Percentiles rank a stretch among this genome's conserved stretches.
These are phyloP conservation scores for Serendipita vermifera DNA, from an alignment of 768 basidiomycete species.

Conservation along the genomic window DNA sequence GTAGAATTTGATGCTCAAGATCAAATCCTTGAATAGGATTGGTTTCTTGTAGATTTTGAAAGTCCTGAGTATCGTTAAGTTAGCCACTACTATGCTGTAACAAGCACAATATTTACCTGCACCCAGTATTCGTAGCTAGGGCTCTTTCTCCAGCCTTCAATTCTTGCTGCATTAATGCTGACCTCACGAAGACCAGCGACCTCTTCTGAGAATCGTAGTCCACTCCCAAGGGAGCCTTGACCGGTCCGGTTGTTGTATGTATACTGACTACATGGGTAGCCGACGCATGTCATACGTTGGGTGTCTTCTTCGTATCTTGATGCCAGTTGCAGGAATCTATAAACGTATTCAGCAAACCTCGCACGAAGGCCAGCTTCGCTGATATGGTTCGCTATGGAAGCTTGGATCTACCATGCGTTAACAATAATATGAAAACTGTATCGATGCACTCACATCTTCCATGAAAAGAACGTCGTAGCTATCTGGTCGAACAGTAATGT, in stretches of 20 bases:
- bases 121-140: constrained; percentile 63
- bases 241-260: constrained; percentile 26
- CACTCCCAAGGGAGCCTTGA: constrained; percentile 56
- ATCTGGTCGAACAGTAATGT: constrained; percentile 28
- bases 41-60: constrained; percentile 38
- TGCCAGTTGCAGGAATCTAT: constrained; percentile 77
- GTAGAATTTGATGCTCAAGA: constrained; percentile 69
- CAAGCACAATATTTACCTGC: constrained; percentile 34
- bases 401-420: constrained; percentile 46
- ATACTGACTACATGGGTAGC: constrained; percentile 49
- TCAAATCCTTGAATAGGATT: constrained; percentile 71
- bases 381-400: constrained; percentile 83
- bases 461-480: constrained; percentile 61
- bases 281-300: constrained; percentile 58
- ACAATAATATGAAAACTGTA: not conserved
- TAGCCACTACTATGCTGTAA: constrained; percentile 13
- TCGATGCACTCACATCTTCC: constrained; percentile 61
- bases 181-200: constrained; percentile 52
- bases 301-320: constrained; percentile 84
- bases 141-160: constrained; percentile 88
- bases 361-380: constrained; percentile 80
- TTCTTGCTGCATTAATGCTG: constrained; percentile 59
- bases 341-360: constrained; percentile 80
- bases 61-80: constrained; percentile 40
- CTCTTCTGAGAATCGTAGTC: constrained; percentile 69